phyloP scores from a whole-genome alignment of 805 yeast genomes.

The Candida patagonica region DNA sequence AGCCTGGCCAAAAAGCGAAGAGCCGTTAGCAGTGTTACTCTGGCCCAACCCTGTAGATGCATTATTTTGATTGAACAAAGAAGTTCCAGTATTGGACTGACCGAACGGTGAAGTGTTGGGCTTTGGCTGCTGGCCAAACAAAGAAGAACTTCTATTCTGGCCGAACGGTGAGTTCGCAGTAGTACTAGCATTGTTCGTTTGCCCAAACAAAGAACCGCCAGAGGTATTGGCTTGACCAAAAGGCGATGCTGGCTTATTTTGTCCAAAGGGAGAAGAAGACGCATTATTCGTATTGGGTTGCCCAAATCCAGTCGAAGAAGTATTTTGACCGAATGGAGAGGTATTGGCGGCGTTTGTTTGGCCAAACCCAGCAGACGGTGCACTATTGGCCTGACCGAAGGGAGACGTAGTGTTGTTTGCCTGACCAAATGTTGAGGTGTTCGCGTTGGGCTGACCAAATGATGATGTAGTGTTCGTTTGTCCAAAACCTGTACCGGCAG shows the following conservation, averaged over 20 bases:
- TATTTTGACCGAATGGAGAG: slow-evolving; percentile 13
- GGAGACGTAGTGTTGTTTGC: slow-evolving; percentile 27
- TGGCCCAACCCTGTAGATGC: slow-evolving; percentile 18
- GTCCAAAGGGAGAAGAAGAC: slow-evolving; percentile 7
- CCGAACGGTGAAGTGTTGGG: slow-evolving; percentile 12
- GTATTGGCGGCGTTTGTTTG: slow-evolving; percentile 3
- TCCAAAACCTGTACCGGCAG: background rate
- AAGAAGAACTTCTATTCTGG: slow-evolving; percentile 5
- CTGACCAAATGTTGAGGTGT: slow-evolving; percentile 3
- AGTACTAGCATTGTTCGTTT: slow-evolving; percentile 6
- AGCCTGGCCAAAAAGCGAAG: background rate
- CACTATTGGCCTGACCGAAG: slow-evolving; percentile 30
- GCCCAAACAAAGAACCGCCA: slow-evolving; percentile 7
- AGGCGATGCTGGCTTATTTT: too few relatives aligned
- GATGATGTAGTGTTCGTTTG: slow-evolving; percentile 17
- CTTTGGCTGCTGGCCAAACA: slow-evolving; percentile 16
- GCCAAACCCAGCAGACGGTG: slow-evolving; percentile 19
- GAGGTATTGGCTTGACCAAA: slow-evolving; percentile 11
- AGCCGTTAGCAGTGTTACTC: slow-evolving; percentile 12
- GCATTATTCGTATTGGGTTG: slow-evolving; percentile 9
- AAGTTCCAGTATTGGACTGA: slow-evolving; percentile 7
- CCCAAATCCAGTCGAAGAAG: slow-evolving; percentile 14
- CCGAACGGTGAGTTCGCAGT: slow-evolving; percentile 14
- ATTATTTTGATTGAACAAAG: too few relatives aligned
- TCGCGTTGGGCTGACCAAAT: slow-evolving; percentile 29